A percentile compares a stretch with the other conserved stretches of the same genome.
Evolutionary conservation across 2,329 filamentous ascomycete species (phyloP).

Genomic region (Fusarium irregulare): DNA sequence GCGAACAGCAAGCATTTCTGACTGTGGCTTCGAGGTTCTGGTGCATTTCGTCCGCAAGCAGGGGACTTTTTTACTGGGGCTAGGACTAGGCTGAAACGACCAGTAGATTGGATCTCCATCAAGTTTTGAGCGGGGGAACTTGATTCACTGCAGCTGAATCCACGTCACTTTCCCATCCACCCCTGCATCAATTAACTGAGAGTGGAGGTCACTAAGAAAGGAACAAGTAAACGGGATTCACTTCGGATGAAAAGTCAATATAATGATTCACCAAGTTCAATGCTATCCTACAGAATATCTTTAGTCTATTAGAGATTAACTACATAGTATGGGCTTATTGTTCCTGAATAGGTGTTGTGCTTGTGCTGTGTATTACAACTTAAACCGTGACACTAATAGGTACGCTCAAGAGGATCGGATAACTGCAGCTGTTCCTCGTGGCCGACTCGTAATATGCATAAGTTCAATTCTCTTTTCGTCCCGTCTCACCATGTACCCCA

Average conservation of each 20-base stretch:
- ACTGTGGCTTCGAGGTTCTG: slow-evolving; percentile 35
- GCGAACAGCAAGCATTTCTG: slow-evolving; percentile 37
- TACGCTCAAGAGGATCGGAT: slow-evolving; percentile 2
- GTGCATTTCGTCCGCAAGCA: slow-evolving; percentile 38
- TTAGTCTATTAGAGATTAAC: background rate
- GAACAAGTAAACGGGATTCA: slow-evolving; percentile 6
- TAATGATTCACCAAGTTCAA: slow-evolving; percentile 1
- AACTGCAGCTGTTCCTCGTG: slow-evolving; percentile 20
- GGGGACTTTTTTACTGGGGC: slow-evolving; percentile 13
- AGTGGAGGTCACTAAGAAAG: background rate
- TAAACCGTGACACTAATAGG: background rate
- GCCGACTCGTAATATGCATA: slow-evolving; percentile 15
- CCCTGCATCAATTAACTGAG: slow-evolving; percentile 11
- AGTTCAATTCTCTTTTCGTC: slow-evolving; percentile 10
- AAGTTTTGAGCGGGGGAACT: slow-evolving; percentile 24
- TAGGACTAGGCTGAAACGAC: slow-evolving; percentile 44
- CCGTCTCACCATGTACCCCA: slow-evolving; percentile 11
- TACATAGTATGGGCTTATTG: background rate
- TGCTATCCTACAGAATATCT: background rate
- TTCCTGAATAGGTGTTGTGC: background rate
- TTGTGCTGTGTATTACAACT: background rate
- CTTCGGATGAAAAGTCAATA: slow-evolving; percentile 11
- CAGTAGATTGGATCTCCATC: slow-evolving; percentile 29
- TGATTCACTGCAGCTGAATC: slow-evolving; percentile 38
- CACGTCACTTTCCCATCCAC: slow-evolving; percentile 25